Evolutionary conservation across 108 stramenopile genomes (phyloP).

Genomic region (Phaeodactylum tricornutum): DNA sequence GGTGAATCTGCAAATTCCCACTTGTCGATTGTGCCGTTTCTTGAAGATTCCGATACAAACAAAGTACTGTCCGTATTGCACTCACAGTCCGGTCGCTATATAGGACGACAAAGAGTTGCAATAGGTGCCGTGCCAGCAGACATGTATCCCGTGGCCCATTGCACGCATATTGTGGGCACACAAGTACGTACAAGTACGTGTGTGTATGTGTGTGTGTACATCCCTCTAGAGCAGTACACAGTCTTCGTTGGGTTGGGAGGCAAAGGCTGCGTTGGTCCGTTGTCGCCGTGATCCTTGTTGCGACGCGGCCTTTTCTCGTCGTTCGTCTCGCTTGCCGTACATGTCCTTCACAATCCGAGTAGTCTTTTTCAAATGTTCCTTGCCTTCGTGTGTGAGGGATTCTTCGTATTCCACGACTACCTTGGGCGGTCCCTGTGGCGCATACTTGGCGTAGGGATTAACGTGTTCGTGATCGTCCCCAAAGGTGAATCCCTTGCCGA

Average conservation of each 20-base stretch:
- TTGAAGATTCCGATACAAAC: too few relatives aligned
- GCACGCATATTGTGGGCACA: too few relatives aligned
- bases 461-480: neutral
- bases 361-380: neutral
- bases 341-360: slow-evolving; percentile 1
- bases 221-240: neutral
- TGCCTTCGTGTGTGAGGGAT: neutral
- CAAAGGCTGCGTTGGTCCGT: neutral
- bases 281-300: neutral
- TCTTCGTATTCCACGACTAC: slow-evolving; percentile 32
- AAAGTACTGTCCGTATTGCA: too few relatives aligned
- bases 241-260: neutral
- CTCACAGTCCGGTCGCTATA: too few relatives aligned
- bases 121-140: too few relatives aligned
- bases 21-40: too few relatives aligned
- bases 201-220: neutral
- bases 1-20: too few relatives aligned
- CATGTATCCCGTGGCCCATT: too few relatives aligned
- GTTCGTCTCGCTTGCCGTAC: neutral
- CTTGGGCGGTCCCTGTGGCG: slow-evolving; percentile 22
- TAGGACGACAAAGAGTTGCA: too few relatives aligned
- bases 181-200: neutral
- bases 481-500: slow-evolving; percentile 69
- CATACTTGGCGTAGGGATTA: slow-evolving; percentile 32
- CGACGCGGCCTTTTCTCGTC: neutral